These are phyloP conservation scores for Fusarium armeniacum DNA, from an alignment of 2,329 filamentous ascomycete genomes.

Conservation along the genomic window DNA sequence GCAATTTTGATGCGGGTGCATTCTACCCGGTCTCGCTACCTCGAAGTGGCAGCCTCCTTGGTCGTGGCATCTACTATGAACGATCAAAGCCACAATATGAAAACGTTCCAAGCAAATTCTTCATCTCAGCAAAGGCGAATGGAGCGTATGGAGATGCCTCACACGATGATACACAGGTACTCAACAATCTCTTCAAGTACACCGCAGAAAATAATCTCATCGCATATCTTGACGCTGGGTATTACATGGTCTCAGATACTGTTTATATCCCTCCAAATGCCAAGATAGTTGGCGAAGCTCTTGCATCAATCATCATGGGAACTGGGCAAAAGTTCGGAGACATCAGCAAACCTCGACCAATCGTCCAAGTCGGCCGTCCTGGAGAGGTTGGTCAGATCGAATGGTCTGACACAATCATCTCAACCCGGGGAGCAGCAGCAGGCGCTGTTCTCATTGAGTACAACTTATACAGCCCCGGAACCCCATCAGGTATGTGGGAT, in stretches of 20 bases:
- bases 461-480: slow-evolving; percentile 69
- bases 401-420: slow-evolving; percentile 79
- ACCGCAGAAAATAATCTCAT: slow-evolving; percentile 67
- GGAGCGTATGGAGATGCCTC: slow-evolving; percentile 73
- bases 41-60: slow-evolving; percentile 62
- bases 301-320: slow-evolving; percentile 67
- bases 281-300: slow-evolving; percentile 72
- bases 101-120: slow-evolving; percentile 67
- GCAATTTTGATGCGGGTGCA: slow-evolving; percentile 44
- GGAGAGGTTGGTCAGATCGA: slow-evolving; percentile 77
- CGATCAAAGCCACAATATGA: slow-evolving; percentile 82
- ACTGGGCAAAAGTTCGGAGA: slow-evolving; percentile 69
- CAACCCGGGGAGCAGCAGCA: slow-evolving; percentile 74
- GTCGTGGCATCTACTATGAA: slow-evolving; percentile 72
- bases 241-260: slow-evolving; percentile 72
- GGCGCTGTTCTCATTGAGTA: slow-evolving; percentile 81
- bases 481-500: slow-evolving; percentile 76
- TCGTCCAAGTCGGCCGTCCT: slow-evolving; percentile 74
- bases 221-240: slow-evolving; percentile 72
- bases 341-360: slow-evolving; percentile 70
- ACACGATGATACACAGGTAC: slow-evolving; percentile 79
- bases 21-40: slow-evolving; percentile 38
- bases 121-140: slow-evolving; percentile 74
- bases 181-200: slow-evolving; percentile 68
- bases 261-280: slow-evolving; percentile 62